Percentiles rank a stretch among this genome's conserved stretches.
These are phyloP conservation scores for Phytophthora pinifolia DNA, from an alignment of 352 stramenopile genomes.

Conservation along the genomic window DNA sequence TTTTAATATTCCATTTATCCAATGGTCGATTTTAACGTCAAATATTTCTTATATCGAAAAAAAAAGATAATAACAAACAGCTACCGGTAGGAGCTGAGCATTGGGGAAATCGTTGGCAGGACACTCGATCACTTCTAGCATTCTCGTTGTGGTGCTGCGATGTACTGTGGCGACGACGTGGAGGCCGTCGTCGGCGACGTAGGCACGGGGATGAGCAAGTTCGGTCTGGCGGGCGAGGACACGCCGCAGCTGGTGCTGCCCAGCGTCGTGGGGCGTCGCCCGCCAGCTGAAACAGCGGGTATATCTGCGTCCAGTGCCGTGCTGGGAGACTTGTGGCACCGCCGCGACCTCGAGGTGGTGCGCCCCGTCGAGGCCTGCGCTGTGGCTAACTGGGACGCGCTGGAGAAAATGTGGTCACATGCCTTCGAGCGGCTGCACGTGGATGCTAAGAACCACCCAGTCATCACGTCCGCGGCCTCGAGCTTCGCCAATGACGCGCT, in stretches of 20 bases:
- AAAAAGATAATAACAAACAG: too few relatives aligned
- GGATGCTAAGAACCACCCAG: conserved; percentile 65
- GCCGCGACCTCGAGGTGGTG: conserved; percentile 59
- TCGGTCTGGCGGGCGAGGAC: conserved; percentile 95
- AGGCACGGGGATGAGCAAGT: conserved; percentile 89
- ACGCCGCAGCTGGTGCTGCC: conserved; percentile 89
- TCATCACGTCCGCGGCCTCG: conserved; percentile 72
- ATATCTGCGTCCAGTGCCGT: conserved; percentile 4
- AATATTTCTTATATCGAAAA: too few relatives aligned
- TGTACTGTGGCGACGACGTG: conserved; percentile 97
- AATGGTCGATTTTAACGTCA: too few relatives aligned
- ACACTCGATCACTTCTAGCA: too few relatives aligned
- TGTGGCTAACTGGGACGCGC: conserved; percentile 81
- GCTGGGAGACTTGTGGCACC: conserved; percentile 60
- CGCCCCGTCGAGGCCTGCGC: conserved; percentile 56
- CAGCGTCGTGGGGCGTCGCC: conserved; percentile 57
- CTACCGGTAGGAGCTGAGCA: too few relatives aligned
- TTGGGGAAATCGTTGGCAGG: too few relatives aligned
- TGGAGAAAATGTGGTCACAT: conserved; percentile 84
- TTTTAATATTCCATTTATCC: too few relatives aligned
- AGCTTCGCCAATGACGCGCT: conserved; percentile 78
- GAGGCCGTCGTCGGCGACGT: conserved; percentile 95
- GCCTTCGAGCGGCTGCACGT: conserved; percentile 76
- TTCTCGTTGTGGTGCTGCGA: conserved; percentile 23
- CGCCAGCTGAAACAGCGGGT: neutral